Evolutionary conservation across 2,329 filamentous ascomycete genomes (phyloP).

Genomic region (Sporothrix variecibatus): DNA sequence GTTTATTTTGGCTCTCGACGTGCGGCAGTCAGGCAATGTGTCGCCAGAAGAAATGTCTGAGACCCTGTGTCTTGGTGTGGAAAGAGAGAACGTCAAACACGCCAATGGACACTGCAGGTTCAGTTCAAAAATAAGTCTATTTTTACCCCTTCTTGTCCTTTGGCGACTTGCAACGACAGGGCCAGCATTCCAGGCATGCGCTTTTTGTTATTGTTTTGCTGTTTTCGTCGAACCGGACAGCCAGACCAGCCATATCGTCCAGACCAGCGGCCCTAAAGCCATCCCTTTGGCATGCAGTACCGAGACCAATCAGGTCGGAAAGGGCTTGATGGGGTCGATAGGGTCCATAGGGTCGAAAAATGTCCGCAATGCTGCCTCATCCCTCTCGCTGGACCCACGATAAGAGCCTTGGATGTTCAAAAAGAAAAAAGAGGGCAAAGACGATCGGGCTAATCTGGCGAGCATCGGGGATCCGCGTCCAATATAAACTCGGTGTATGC

Average conservation of each 20-base stretch:
- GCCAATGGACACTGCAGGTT: neutral
- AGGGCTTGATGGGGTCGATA: neutral
- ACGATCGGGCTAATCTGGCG: neutral
- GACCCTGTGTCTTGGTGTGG: neutral
- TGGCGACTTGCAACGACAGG: neutral
- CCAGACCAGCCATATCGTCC: neutral
- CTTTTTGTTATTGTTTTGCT: neutral
- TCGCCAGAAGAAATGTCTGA: neutral
- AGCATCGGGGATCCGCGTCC: neutral
- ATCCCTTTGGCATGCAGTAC: conserved; percentile 1
- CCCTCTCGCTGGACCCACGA: neutral
- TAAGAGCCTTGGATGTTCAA: neutral
- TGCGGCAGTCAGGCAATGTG: neutral
- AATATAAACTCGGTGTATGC: neutral
- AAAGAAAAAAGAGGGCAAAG: neutral
- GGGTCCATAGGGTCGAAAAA: neutral
- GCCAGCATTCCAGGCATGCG: neutral
- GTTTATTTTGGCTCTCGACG: neutral
- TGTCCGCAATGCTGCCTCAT: neutral
- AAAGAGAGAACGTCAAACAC: neutral
- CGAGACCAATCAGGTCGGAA: neutral
- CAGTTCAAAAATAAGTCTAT: neutral
- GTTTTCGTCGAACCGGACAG: neutral
- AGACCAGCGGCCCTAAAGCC: neutral
- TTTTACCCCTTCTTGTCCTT: neutral